Conservation (phyloP, 768 basidiomycete genomes). For the Collybia sordida region DNA sequence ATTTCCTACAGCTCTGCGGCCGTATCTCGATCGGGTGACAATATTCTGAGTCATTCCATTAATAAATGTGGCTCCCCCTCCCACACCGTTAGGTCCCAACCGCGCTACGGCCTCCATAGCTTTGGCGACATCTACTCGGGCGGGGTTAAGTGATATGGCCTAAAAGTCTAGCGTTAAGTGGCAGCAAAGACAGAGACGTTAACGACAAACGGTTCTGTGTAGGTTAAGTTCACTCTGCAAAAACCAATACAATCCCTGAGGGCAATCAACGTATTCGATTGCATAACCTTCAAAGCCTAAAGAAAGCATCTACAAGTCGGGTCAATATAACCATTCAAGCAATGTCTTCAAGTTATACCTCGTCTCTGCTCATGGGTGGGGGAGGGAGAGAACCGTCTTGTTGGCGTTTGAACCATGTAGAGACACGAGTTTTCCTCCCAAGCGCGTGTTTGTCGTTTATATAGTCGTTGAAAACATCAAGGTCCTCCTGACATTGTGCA, state of each 20-base stretch:
- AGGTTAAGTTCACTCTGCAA: conserved; percentile 61
- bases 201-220: conserved; percentile 65
- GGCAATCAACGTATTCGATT: conserved; percentile 77
- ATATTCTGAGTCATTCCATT: conserved; percentile 56
- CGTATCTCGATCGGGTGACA: conserved; percentile 72
- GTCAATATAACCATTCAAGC: background rate
- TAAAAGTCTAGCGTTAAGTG: conserved; percentile 21
- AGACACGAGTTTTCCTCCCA: conserved; percentile 54
- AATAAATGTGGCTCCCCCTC: conserved; percentile 61
- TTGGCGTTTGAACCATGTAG: conserved; percentile 64
- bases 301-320: conserved; percentile 44
- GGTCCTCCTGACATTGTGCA: conserved; percentile 81
- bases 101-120: conserved; percentile 65
- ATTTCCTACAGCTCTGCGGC: conserved; percentile 58
- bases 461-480: conserved; percentile 61
- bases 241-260: conserved; percentile 72
- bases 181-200: background rate
- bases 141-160: conserved; percentile 60
- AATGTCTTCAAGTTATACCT: conserved; percentile 36
- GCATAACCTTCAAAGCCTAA: conserved; percentile 83
- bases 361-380: conserved; percentile 59
- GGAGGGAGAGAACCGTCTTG: conserved; percentile 31
- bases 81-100: conserved; percentile 34
- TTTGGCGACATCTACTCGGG: conserved; percentile 45
- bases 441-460: conserved; percentile 64